Conservation (phyloP, 2,329 filamentous ascomycete species). For the Cladosporium sp. region DNA sequence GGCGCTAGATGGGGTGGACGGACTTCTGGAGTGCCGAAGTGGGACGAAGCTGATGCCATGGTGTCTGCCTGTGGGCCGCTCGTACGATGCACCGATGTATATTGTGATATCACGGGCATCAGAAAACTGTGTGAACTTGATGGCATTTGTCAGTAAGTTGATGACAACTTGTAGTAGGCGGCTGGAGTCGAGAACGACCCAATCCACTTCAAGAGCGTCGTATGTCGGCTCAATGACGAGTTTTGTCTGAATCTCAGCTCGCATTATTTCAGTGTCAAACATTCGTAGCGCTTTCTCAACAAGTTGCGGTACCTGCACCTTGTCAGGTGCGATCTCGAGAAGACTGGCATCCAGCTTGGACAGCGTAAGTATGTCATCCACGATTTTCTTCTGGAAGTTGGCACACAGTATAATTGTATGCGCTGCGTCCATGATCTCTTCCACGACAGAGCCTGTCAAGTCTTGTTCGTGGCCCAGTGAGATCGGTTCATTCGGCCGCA, state of each 20-base stretch:
- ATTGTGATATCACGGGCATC: constrained; percentile 35
- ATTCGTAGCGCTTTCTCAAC: constrained; percentile 33
- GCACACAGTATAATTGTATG: constrained; percentile 29
- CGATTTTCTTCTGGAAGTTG: constrained; percentile 36
- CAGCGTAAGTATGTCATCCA: constrained; percentile 45
- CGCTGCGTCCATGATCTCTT: constrained; percentile 22
- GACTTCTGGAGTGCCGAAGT: constrained; percentile 18
- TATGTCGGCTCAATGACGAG: constrained; percentile 39
- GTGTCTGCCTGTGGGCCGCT: constrained; percentile 30
- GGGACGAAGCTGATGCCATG: constrained; percentile 33
- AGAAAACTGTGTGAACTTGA: constrained; percentile 43
- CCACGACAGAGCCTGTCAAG: constrained; percentile 2
- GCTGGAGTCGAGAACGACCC: constrained; percentile 40
- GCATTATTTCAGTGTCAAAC: constrained; percentile 35
- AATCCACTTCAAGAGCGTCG: constrained; percentile 32
- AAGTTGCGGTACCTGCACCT: constrained; percentile 30
- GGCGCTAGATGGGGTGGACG: constrained; percentile 23
- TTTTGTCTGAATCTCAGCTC: constrained; percentile 31
- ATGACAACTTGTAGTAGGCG: constrained; percentile 42
- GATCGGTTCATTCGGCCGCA: constrained; percentile 29
- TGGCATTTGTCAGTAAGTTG: constrained; percentile 43
- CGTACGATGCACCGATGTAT: constrained; percentile 16
- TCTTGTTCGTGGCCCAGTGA: neutral
- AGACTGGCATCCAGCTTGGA: constrained; percentile 33
- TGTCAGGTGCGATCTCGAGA: constrained; percentile 35